phyloP scores from a whole-genome alignment of 1,284 basidiomycete species.

The Papiliotrema flavescens region DNA sequence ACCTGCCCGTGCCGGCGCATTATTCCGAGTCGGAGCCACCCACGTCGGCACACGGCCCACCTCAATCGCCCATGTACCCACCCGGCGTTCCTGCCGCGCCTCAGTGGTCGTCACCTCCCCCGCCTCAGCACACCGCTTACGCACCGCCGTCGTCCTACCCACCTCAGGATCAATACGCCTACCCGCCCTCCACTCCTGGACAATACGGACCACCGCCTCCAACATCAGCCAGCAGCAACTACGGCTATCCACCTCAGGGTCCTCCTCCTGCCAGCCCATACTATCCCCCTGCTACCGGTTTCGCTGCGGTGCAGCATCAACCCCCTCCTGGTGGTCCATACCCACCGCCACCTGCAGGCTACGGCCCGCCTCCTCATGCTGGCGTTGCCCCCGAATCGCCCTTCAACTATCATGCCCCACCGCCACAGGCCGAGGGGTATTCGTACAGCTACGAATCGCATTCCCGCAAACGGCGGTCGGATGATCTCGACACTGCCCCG shows the following conservation, averaged over 20 bases:
- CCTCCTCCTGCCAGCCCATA: constrained; percentile 5
- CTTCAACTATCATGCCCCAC: constrained; percentile 41
- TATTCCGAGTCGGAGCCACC: constrained; percentile 46
- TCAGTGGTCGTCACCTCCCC: constrained; percentile 37
- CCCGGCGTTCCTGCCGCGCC: constrained; percentile 10
- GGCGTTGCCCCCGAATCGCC: constrained; percentile 35
- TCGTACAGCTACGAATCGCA: constrained; percentile 19
- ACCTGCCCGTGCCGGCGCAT: constrained; percentile 36
- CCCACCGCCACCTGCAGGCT: not conserved
- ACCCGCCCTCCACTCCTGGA: not conserved
- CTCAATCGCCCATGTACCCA: constrained; percentile 43
- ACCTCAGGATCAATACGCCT: not conserved
- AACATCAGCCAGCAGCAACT: constrained; percentile 16
- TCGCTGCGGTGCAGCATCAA: not conserved
- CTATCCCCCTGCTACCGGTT: not conserved
- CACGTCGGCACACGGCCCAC: constrained; percentile 39
- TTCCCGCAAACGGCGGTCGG: constrained; percentile 33
- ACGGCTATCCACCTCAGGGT: constrained; percentile 25
- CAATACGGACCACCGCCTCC: constrained; percentile 29
- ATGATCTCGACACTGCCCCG: constrained; percentile 20
- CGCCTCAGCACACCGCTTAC: constrained; percentile 16
- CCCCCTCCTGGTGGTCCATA: not conserved
- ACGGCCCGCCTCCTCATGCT: constrained; percentile 6
- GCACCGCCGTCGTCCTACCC: not conserved
- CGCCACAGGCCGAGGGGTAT: not conserved